Percentiles rank a stretch among this genome's conserved stretches.
Evolutionary conservation across 2,329 filamentous ascomycete species (phyloP).

Genomic region (Tolypocladium endophyticum): DNA sequence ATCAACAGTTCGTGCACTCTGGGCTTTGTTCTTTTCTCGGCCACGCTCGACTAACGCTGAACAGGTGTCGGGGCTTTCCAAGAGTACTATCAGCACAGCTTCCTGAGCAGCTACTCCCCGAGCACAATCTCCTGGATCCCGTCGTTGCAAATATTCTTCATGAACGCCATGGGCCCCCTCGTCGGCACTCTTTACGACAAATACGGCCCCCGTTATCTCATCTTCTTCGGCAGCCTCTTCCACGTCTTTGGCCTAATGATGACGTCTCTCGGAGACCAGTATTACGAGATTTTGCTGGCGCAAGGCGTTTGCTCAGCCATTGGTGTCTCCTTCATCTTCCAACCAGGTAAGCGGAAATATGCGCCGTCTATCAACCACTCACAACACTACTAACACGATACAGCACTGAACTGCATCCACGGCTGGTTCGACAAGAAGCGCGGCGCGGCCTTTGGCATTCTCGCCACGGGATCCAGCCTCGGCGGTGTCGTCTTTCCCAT

Average conservation of each 20-base stretch:
- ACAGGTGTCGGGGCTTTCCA: background rate
- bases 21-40: background rate
- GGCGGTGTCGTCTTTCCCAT: constrained; percentile 24
- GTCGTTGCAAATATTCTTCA: constrained; percentile 39
- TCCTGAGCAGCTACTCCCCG: constrained; percentile 24
- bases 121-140: constrained; percentile 46
- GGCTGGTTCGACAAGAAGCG: background rate
- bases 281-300: background rate
- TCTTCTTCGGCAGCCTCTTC: background rate
- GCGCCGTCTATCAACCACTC: background rate
- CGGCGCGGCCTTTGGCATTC: constrained; percentile 12
- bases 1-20: background rate
- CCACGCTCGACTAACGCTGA: background rate
- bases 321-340: background rate
- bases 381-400: background rate
- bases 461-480: constrained; percentile 15
- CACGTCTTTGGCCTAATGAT: background rate
- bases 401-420: background rate
- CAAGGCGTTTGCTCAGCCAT: background rate
- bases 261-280: background rate
- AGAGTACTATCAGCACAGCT: background rate
- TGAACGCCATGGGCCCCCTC: constrained; percentile 42
- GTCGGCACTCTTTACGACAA: constrained; percentile 31
- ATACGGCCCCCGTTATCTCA: background rate
- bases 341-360: background rate